Evolutionary conservation across 805 yeast genomes (phyloP), one percentile per base, ranked within the genome.

Genomic region (Maudiozyma turicensis): DNA sequence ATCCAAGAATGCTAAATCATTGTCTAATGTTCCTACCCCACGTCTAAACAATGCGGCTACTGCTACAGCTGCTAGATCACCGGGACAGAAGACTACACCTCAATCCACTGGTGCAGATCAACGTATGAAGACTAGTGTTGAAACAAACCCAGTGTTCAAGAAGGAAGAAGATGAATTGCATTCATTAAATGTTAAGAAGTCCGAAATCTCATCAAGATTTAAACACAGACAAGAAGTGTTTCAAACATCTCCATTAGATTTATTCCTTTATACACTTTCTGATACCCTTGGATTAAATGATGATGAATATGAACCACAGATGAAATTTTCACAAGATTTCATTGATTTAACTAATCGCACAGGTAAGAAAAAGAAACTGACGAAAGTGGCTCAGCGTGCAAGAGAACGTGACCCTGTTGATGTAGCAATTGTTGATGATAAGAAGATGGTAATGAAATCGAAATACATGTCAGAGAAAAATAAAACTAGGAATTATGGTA

Each of bases 171-270:
- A 56, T 5, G 50, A 50, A n/a, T 52, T 66, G 45, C 60, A 54
- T 32, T 57, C 59, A 32, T 48, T 64, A 53, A 56, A 60, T 37
- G 52, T 55, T 14, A 58, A 59, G 43, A 66, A 65, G 43, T 56
- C 57, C 3, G 69, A 66, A 43, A 52, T 66, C n/a, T 56, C 61
- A 13, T 59, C 66, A 3, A 57, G 69, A 45, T 61, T 54, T 41
- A 65, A 66, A 39, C 68, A 64, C 47, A 61, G 69, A 47, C 67
- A 64, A 52, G 65, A 66, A 43, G 48, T 64, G 6, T 62, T 61
- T 41, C 52, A 54, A 33, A 49, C 52, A 9, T 65, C 69, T 10
- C 58, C 66, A 14, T 48, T 59, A 7, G 70, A 66, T 47, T 44
- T 65, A 47, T 66, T 65, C 44, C 48, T 66, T 40, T 55, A 57